These are phyloP conservation scores for Sporothrix inflata DNA, from an alignment of 2,329 filamentous ascomycete species.

Conservation along the genomic window DNA sequence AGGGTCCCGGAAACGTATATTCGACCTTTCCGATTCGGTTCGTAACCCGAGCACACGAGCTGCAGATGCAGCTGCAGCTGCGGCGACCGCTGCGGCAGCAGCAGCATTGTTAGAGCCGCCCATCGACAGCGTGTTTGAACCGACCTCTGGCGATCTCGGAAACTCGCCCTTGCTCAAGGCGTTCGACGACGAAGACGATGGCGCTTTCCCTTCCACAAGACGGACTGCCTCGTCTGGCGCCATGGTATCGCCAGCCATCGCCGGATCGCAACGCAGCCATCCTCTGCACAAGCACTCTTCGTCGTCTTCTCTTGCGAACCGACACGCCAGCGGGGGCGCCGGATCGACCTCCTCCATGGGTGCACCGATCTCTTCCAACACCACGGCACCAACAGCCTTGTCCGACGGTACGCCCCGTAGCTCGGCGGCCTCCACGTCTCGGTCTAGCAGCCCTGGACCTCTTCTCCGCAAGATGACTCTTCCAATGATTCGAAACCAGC, in stretches of 20 bases:
- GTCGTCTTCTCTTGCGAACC: slow-evolving; percentile 23
- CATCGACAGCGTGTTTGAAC: slow-evolving; percentile 80
- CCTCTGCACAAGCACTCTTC: slow-evolving; percentile 24
- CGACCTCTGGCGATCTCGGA: slow-evolving; percentile 75
- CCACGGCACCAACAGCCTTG: slow-evolving; percentile 65
- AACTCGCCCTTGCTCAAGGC: slow-evolving; percentile 70
- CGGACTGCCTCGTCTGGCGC: not conserved
- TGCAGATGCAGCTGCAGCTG: slow-evolving; percentile 26
- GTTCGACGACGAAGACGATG: slow-evolving; percentile 48
- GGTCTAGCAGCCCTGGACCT: slow-evolving; percentile 66
- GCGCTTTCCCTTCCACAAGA: not conserved
- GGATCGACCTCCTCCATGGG: slow-evolving; percentile 57
- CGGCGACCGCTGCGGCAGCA: slow-evolving; percentile 39
- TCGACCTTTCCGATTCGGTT: slow-evolving; percentile 71
- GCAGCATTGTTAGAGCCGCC: slow-evolving; percentile 49
- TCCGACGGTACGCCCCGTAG: slow-evolving; percentile 69
- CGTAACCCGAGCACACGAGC: slow-evolving; percentile 38
- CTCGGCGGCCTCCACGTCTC: slow-evolving; percentile 68
- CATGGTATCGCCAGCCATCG: slow-evolving; percentile 19
- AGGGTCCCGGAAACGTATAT: slow-evolving; percentile 62
- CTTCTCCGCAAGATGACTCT: slow-evolving; percentile 63
- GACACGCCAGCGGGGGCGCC: slow-evolving; percentile 26
- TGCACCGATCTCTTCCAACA: slow-evolving; percentile 55
- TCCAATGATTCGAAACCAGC: slow-evolving; percentile 54
- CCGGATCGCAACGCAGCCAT: slow-evolving; percentile 23